Conservation (phyloP, 163 green algal genomes). For the Chloromonas sp. region DNA sequence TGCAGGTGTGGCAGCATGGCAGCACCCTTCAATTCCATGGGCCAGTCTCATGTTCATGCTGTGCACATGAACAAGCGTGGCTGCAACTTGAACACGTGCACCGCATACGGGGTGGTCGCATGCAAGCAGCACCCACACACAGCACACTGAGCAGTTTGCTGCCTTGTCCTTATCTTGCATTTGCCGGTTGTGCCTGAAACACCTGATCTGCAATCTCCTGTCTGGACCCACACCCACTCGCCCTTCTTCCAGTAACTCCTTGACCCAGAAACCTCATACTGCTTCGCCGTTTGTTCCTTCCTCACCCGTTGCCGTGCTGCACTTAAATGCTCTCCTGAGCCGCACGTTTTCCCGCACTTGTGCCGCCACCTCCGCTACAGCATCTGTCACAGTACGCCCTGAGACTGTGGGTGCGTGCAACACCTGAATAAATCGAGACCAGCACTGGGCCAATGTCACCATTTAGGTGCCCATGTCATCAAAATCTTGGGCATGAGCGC, state of each 20-base stretch:
- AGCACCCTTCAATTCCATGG: too few species aligned
- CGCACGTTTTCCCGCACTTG: slow-evolving; percentile 71
- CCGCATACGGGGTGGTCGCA: not conserved
- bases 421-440: slow-evolving; percentile 42
- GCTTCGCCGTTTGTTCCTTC: not conserved
- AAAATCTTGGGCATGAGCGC: not conserved
- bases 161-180: not conserved
- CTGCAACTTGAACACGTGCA: too few species aligned
- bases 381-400: slow-evolving; percentile 37
- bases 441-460: not conserved
- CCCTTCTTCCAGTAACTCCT: too few species aligned
- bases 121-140: not conserved
- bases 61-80: too few species aligned
- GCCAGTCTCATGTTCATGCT: too few species aligned
- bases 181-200: not conserved
- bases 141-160: not conserved
- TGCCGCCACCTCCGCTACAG: slow-evolving; percentile 49
- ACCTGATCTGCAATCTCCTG: too few species aligned
- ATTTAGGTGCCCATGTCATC: not conserved
- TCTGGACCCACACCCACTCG: too few species aligned
- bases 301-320: slow-evolving; percentile 6
- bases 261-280: too few species aligned
- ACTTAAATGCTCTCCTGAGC: slow-evolving; percentile 53
- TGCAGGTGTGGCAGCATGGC: too few species aligned
- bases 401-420: not conserved